Percentiles rank a stretch among this genome's conserved stretches.
These are phyloP conservation scores for Eucalyptus sp. DNA, from an alignment of 345 rosid genomes.

Conservation along the genomic window DNA sequence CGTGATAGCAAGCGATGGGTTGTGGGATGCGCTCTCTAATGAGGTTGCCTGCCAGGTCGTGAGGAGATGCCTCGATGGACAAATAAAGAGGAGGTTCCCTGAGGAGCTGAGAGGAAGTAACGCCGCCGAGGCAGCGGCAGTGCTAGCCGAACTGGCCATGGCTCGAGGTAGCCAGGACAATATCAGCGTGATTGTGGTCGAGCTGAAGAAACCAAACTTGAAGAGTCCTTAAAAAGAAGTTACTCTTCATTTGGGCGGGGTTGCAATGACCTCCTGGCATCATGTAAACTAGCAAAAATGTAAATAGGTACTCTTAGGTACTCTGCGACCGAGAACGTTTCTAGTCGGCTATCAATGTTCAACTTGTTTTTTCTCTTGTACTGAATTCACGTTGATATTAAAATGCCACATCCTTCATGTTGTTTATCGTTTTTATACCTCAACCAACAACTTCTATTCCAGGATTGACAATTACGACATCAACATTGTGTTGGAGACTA, in stretches of 20 bases:
- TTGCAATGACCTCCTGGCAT: background rate
- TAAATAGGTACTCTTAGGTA: background rate
- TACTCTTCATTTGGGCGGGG: background rate
- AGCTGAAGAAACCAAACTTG: background rate
- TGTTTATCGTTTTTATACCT: background rate
- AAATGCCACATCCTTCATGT: background rate
- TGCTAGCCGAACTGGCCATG: slow-evolving; percentile 17
- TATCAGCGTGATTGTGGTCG: slow-evolving; percentile 22
- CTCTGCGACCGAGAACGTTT: background rate
- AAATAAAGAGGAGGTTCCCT: background rate
- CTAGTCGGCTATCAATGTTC: background rate
- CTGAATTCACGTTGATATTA: background rate
- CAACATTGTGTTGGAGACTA: background rate
- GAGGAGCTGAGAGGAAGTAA: background rate
- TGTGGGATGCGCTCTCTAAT: slow-evolving; percentile 30
- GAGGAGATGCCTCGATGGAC: background rate
- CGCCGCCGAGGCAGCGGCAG: slow-evolving; percentile 11
- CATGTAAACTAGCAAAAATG: background rate
- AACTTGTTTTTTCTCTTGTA: background rate
- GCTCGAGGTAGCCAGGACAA: slow-evolving; percentile 28
- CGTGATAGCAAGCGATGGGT: slow-evolving; percentile 16
- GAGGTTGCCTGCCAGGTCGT: slow-evolving; percentile 22
- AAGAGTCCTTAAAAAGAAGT: background rate
- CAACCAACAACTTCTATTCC: background rate
- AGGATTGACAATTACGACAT: background rate